phyloP scores from a whole-genome alignment of 73 alveolate species.

The Tetrahymena thermophila region DNA sequence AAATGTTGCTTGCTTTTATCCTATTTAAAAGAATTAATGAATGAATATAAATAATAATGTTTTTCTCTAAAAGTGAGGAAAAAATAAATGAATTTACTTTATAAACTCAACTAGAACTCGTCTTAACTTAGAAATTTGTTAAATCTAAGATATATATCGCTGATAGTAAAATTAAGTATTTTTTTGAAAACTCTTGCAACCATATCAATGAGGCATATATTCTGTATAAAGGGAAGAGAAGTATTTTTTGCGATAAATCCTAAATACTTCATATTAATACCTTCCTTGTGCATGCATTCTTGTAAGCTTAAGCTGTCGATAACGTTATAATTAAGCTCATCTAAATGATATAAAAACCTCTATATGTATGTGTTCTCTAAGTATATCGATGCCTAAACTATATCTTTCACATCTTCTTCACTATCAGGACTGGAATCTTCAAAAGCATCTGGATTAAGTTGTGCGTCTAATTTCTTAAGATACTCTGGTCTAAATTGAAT shows the following conservation, averaged over 20 bases:
- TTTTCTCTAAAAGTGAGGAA: too few species aligned
- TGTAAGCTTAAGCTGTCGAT: background rate
- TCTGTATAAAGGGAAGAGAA: background rate
- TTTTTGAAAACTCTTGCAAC: background rate
- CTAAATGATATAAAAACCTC: background rate
- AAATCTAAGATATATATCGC: background rate
- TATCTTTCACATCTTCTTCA: background rate
- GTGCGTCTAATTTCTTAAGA: background rate
- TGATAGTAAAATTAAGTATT: background rate
- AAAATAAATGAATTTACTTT: background rate
- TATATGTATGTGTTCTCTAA: background rate
- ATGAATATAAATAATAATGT: too few species aligned
- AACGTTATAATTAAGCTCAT: background rate
- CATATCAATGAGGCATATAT: background rate
- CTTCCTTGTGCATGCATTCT: background rate
- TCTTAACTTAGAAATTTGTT: background rate
- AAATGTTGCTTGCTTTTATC: background rate
- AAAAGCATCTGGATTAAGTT: background rate
- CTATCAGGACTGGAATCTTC: background rate
- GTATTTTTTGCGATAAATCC: background rate
- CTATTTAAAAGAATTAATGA: background rate
- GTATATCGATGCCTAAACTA: background rate
- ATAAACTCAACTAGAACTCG: background rate
- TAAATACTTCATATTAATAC: background rate
- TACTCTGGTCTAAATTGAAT: background rate